Conservation (phyloP, 1,139 yeast species). For the Kodamaea derodonti region DNA sequence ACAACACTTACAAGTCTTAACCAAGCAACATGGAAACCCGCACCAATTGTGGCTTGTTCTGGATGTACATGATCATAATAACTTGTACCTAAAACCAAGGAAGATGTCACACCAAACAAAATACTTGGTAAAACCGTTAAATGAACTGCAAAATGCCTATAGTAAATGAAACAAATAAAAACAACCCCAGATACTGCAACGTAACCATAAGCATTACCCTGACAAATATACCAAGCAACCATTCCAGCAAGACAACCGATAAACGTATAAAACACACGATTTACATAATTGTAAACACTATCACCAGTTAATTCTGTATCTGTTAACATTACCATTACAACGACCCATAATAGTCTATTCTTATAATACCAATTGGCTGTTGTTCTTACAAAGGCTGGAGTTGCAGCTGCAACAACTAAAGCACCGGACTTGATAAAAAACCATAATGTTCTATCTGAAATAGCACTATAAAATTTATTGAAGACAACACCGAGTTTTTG, state of each 20-base stretch:
- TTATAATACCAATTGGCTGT: constrained; percentile 31
- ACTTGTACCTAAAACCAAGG: constrained; percentile 35
- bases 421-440: constrained; percentile 30
- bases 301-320: constrained; percentile 33
- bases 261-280: constrained; percentile 27
- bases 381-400: constrained; percentile 27
- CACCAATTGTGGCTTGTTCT: constrained; percentile 20
- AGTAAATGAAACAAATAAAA: constrained; percentile 22
- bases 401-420: constrained; percentile 22
- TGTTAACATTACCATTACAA: constrained; percentile 32
- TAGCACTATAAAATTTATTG: constrained; percentile 13
- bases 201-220: constrained; percentile 33
- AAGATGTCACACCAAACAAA: constrained; percentile 26
- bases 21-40: constrained; percentile 28
- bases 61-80: constrained; percentile 12
- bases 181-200: constrained; percentile 28
- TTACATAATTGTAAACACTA: constrained; percentile 26
- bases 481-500: constrained; percentile 21
- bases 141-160: constrained; percentile 34
- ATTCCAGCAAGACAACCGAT: constrained; percentile 31
- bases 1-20: constrained; percentile 27
- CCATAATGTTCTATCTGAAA: constrained; percentile 25
- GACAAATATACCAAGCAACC: constrained; percentile 37
- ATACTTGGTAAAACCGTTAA: constrained; percentile 26
- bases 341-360: constrained; percentile 31